Percentiles rank a stretch among this genome's conserved stretches.
These are phyloP conservation scores for Tricholoma saponaceum DNA, from an alignment of 768 basidiomycete species.

Conservation along the genomic window DNA sequence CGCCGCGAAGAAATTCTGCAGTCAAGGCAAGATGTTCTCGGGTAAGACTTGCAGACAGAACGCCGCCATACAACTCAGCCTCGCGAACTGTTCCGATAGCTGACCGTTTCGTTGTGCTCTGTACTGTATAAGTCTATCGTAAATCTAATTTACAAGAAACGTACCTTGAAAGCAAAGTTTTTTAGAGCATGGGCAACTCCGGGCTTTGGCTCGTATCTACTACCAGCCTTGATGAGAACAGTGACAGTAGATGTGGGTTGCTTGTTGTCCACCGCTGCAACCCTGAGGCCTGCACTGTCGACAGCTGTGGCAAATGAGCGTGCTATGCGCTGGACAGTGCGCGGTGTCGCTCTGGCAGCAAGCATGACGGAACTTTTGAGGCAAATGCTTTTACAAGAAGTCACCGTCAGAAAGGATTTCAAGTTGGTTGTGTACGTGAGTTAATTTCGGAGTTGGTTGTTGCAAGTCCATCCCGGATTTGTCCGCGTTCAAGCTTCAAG, in stretches of 20 bases:
- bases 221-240: constrained; percentile 89
- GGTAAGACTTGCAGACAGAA: constrained; percentile 78
- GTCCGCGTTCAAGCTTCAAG: constrained; percentile 13
- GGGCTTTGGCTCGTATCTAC: constrained; percentile 81
- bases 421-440: constrained; percentile 14
- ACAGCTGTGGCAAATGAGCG: constrained; percentile 82
- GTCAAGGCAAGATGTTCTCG: constrained; percentile 91
- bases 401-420: constrained; percentile 21
- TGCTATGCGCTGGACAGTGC: constrained; percentile 52
- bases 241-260: constrained; percentile 85
- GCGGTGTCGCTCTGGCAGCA: constrained; percentile 53
- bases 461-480: constrained; percentile 17
- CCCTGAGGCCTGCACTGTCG: constrained; percentile 77
- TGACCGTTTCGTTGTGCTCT: constrained; percentile 87
- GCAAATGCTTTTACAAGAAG: constrained; percentile 8
- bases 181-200: constrained; percentile 93
- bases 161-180: constrained; percentile 98
- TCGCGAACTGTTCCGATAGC: constrained; percentile 89
- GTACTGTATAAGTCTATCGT: not conserved
- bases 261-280: constrained; percentile 79
- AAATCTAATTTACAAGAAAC: constrained; percentile 14
- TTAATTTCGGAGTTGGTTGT: constrained; percentile 18
- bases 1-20: constrained; percentile 91
- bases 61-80: constrained; percentile 90
- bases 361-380: constrained; percentile 45